These are phyloP conservation scores for Neurospora sp. DNA, from an alignment of 495 filamentous ascomycete species.

Conservation along the genomic window DNA sequence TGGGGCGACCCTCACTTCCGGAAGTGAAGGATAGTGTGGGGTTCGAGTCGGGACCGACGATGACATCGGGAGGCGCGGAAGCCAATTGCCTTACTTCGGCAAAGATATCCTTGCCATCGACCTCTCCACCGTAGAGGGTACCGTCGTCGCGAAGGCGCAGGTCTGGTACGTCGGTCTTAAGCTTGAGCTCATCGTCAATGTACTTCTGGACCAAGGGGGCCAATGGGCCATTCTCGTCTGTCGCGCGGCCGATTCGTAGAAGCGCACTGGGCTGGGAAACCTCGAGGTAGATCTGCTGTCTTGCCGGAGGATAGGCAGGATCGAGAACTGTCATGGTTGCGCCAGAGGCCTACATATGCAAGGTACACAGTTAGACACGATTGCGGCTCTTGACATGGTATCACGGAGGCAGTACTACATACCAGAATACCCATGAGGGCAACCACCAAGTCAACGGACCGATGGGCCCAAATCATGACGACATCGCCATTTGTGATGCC, in stretches of 20 bases:
- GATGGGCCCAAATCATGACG: constrained; percentile 85
- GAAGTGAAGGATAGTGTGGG: constrained; percentile 81
- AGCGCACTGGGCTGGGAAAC: constrained; percentile 74
- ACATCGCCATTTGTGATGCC: constrained; percentile 77
- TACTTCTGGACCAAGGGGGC: constrained; percentile 61
- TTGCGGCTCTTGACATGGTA: background rate
- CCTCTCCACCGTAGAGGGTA: constrained; percentile 55
- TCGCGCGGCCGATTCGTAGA: constrained; percentile 72
- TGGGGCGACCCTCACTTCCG: constrained; percentile 67
- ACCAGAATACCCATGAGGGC: constrained; percentile 52
- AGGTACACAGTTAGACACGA: background rate
- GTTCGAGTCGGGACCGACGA: constrained; percentile 83
- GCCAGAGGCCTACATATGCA: constrained; percentile 40
- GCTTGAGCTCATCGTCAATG: constrained; percentile 60
- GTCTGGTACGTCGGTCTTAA: constrained; percentile 69
- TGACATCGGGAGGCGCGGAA: constrained; percentile 52
- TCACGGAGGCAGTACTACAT: background rate
- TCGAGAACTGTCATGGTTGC: constrained; percentile 79
- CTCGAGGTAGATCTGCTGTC: constrained; percentile 86
- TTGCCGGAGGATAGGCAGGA: constrained; percentile 75
- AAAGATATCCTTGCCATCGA: constrained; percentile 59
- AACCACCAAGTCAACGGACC: constrained; percentile 64
- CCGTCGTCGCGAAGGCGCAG: constrained; percentile 68
- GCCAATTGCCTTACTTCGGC: constrained; percentile 41
- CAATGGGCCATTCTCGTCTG: constrained; percentile 61